Conservation (phyloP, 2,329 filamentous ascomycete species). For the Venturia pyrina region DNA sequence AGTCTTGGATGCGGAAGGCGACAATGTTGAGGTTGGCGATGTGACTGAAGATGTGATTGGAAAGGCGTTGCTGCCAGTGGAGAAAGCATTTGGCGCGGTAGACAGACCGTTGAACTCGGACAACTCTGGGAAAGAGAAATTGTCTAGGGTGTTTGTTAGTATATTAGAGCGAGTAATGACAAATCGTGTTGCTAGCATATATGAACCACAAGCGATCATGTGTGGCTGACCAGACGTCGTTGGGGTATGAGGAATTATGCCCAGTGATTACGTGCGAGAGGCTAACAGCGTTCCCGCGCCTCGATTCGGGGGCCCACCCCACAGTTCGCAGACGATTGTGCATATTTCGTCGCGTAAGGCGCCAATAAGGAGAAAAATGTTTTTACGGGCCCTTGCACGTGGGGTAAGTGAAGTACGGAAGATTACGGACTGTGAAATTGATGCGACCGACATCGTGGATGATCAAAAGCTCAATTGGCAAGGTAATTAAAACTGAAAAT, state of each 20-base stretch:
- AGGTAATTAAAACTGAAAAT: background rate
- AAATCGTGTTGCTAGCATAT: background rate
- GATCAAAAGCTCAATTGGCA: background rate
- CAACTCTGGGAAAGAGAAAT: conserved; percentile 39
- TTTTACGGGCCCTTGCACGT: background rate
- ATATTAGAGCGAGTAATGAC: background rate
- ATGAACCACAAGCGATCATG: conserved; percentile 24
- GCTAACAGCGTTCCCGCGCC: background rate
- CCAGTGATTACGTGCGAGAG: background rate
- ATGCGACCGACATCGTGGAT: background rate
- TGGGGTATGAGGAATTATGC: conserved; percentile 6
- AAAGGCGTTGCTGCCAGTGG: conserved; percentile 9
- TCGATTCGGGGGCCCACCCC: background rate
- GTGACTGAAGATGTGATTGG: conserved; percentile 11
- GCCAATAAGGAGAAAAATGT: background rate
- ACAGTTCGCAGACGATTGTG: conserved; percentile 1
- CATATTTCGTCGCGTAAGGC: background rate
- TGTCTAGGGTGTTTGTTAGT: conserved; percentile 20
- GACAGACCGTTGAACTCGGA: conserved; percentile 6
- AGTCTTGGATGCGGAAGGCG: conserved; percentile 14
- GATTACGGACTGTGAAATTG: background rate
- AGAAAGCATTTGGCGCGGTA: background rate
- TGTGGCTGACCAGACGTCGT: conserved; percentile 9
- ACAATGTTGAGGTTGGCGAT: conserved; percentile 20
- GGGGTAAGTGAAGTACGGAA: background rate